Evolutionary conservation across 306 rosid genomes (phyloP), one percentile per base, ranked within the genome.

Genomic region (Adenanthera pavonina): DNA sequence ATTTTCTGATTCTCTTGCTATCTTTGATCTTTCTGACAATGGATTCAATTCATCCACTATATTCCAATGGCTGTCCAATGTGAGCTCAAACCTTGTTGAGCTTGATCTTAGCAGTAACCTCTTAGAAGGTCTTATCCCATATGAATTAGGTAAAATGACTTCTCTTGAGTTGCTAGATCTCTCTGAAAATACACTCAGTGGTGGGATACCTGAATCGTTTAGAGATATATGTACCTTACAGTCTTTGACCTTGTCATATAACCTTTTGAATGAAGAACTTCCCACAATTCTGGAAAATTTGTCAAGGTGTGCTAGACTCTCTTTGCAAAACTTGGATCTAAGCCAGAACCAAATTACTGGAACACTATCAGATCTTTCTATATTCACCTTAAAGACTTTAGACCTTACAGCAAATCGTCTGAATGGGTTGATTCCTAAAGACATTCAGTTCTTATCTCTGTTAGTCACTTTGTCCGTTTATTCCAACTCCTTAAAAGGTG

Each of bases 1-100:
- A 0, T 75, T 69, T 70, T 80, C 84, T 14, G 2, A 14, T 72
- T 85, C 85, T 17, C 80, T 85, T 54, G 8, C 73, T 0, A 0
- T 48, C 17, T 10, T 85, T 13, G 30, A 65, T 14, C 82, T 85
- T 7, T 77, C 73, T 0, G 0, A 0, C 0, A 85, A 85, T n/a
- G 0, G 12, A 20, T 76, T 85, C 52, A 20, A 48, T 0, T 77
- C 85, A 14, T 47, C 76, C 14, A 65, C 3, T 10, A 60, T 85
- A 76, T 72, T 85, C 48, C 44, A 54, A 1, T 85, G 85, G 88
- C 19, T 81, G 17, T 62, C 61, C 5, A 81, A 83, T 11, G 10
- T 64, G 13, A 78, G 43, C 17, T 56, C 85, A 15, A 72, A 48
- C 19, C 75, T 83, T 14, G 62, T 15, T 25, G 76, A 80, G 56